These are phyloP conservation scores for Cercophora scortea DNA, from an alignment of 495 filamentous ascomycete species.

Conservation along the genomic window DNA sequence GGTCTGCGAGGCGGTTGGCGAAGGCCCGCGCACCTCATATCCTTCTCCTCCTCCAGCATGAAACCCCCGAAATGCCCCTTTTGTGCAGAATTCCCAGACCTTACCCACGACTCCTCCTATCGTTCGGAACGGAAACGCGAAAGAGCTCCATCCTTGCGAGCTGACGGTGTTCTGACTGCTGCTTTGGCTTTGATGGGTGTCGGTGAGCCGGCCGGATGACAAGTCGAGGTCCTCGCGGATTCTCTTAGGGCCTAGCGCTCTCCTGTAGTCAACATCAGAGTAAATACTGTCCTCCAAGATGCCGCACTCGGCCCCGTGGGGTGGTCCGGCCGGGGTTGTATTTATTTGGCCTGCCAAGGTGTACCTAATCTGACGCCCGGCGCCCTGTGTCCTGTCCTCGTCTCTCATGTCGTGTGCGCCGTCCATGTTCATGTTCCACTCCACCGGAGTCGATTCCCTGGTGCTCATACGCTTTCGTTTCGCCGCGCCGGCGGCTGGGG, in stretches of 20 bases:
- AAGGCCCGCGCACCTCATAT: slow-evolving; percentile 39
- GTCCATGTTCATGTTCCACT: slow-evolving; percentile 25
- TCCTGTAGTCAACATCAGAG: slow-evolving; percentile 47
- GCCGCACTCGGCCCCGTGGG: slow-evolving; percentile 39
- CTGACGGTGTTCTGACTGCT: background rate
- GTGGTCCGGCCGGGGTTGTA: slow-evolving; percentile 41
- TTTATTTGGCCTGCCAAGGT: slow-evolving; percentile 57
- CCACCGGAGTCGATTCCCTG: slow-evolving; percentile 25
- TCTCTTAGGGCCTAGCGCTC: slow-evolving; percentile 32
- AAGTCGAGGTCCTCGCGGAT: slow-evolving; percentile 19
- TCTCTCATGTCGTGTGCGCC: slow-evolving; percentile 14
- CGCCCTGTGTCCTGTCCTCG: slow-evolving; percentile 11
- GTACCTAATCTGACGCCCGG: slow-evolving; percentile 22
- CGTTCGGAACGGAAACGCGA: slow-evolving; percentile 34
- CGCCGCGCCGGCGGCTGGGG: slow-evolving; percentile 12
- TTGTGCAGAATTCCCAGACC: slow-evolving; percentile 74
- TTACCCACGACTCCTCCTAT: slow-evolving; percentile 60
- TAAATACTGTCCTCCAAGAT: slow-evolving; percentile 43
- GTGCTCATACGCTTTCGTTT: slow-evolving; percentile 34
- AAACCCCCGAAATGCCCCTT: slow-evolving; percentile 70
- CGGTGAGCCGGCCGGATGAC: slow-evolving; percentile 5
- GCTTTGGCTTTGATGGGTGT: background rate
- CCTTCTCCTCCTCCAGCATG: slow-evolving; percentile 73
- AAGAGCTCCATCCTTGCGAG: slow-evolving; percentile 35
- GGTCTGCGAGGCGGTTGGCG: slow-evolving; percentile 11